These are phyloP conservation scores for Trametes gibbosa DNA, from an alignment of 768 basidiomycete species.

Conservation along the genomic window DNA sequence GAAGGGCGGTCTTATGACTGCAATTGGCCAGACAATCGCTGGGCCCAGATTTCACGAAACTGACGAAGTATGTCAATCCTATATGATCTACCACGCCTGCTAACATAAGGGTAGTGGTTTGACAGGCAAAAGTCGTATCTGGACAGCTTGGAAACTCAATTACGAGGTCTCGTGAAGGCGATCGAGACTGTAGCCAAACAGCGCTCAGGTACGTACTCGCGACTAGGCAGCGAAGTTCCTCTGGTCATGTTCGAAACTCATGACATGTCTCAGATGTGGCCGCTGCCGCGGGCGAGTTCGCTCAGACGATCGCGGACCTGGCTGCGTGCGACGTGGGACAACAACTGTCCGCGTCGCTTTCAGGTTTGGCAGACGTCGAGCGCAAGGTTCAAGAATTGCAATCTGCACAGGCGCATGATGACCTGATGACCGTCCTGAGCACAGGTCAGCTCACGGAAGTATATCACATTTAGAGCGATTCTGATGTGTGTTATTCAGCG, in stretches of 20 bases:
- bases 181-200: constrained; percentile 85
- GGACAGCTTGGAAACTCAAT: constrained; percentile 86
- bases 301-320: constrained; percentile 65
- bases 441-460: constrained; percentile 46
- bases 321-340: constrained; percentile 73
- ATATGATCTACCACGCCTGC: too few species aligned
- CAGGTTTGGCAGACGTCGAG: constrained; percentile 72
- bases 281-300: constrained; percentile 72
- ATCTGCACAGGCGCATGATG: constrained; percentile 73
- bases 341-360: constrained; percentile 68
- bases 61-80: constrained; percentile 61
- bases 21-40: constrained; percentile 73
- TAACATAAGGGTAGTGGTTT: constrained; percentile 70
- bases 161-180: constrained; percentile 82
- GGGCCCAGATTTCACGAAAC: constrained; percentile 86
- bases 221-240: too few species aligned
- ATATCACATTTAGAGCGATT: background rate
- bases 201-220: constrained; percentile 57
- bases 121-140: constrained; percentile 82
- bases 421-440: constrained; percentile 76
- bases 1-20: constrained; percentile 79
- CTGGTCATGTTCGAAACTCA: background rate
- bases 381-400: constrained; percentile 71
- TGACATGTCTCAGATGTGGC: constrained; percentile 56
- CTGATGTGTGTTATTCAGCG: constrained; percentile 34